Evolutionary conservation across 2,329 filamentous ascomycete species (phyloP).

Genomic region (Penicillium sumatraense): DNA sequence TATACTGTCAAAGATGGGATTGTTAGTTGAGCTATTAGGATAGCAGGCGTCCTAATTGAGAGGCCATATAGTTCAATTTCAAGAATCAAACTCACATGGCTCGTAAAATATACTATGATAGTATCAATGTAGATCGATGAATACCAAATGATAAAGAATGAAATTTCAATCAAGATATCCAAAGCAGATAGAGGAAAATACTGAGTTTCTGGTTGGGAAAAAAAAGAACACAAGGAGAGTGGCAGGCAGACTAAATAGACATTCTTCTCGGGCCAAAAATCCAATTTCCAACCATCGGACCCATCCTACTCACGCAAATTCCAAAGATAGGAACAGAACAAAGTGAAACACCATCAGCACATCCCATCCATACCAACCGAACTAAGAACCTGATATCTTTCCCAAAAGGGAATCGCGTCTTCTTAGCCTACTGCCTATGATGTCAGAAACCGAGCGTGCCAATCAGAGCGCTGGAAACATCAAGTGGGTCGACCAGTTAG

Average conservation of each 20-base stretch:
- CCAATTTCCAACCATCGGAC: not conserved
- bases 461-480: conserved; percentile 5
- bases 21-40: not conserved
- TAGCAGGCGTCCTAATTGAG: not conserved
- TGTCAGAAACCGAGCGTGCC: conserved; percentile 28
- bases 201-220: not conserved
- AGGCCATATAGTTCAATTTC: not conserved
- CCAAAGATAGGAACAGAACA: conserved; percentile 14
- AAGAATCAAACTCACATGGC: not conserved
- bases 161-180: no score
- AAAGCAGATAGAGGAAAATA: no score
- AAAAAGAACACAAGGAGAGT: not conserved
- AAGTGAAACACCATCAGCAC: conserved; percentile 21
- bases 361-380: conserved; percentile 4
- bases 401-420: conserved; percentile 19
- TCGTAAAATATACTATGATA: no score
- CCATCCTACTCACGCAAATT: not conserved
- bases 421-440: conserved; percentile 12
- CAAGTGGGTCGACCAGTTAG: conserved; percentile 1
- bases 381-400: conserved; percentile 14
- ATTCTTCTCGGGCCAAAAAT: not conserved
- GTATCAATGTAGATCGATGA: not conserved
- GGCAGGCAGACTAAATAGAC: conserved; percentile 2
- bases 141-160: not conserved
- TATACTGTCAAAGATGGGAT: not conserved